Evolutionary conservation across 805 yeast species (phyloP).

Genomic region (Candida railenensis): DNA sequence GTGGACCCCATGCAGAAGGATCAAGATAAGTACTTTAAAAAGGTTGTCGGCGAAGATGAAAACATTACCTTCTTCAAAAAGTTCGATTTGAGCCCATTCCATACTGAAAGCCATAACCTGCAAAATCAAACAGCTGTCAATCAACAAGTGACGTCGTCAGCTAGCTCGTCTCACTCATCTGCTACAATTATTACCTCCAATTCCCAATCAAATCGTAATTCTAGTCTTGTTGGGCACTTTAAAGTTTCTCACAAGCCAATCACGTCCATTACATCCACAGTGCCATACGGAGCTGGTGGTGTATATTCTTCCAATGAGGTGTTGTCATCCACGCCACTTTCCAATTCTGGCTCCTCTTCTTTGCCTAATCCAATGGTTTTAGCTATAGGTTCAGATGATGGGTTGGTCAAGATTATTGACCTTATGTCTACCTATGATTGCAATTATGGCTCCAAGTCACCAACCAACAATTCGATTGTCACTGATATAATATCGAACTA

Average conservation of each 20-base stretch:
- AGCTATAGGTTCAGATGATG: conserved; percentile 64
- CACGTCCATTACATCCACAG: conserved; percentile 42
- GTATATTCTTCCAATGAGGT: not conserved
- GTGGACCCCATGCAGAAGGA: conserved; percentile 34
- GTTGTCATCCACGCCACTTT: not conserved
- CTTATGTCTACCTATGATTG: conserved; percentile 31
- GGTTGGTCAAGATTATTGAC: conserved; percentile 58
- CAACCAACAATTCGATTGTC: conserved; percentile 23
- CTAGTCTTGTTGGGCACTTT: conserved; percentile 51
- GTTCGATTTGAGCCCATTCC: conserved; percentile 34
- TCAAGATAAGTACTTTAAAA: conserved; percentile 13
- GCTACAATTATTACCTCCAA: not conserved
- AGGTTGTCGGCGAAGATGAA: conserved; percentile 25
- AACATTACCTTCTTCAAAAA: conserved; percentile 35
- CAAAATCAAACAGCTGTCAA: conserved; percentile 3
- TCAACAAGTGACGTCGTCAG: conserved; percentile 2
- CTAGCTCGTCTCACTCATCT: conserved; percentile 1
- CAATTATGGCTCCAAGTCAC: conserved; percentile 24
- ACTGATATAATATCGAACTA: conserved; percentile 61
- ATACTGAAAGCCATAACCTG: conserved; percentile 10
- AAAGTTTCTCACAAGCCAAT: conserved; percentile 60
- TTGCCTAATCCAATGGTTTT: conserved; percentile 41
- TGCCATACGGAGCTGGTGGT: conserved; percentile 14
- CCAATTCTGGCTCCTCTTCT: not conserved
- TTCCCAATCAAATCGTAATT: conserved; percentile 8